phyloP scores from a whole-genome alignment of 208 protist species.

The Crithidia acanthocephali region DNA sequence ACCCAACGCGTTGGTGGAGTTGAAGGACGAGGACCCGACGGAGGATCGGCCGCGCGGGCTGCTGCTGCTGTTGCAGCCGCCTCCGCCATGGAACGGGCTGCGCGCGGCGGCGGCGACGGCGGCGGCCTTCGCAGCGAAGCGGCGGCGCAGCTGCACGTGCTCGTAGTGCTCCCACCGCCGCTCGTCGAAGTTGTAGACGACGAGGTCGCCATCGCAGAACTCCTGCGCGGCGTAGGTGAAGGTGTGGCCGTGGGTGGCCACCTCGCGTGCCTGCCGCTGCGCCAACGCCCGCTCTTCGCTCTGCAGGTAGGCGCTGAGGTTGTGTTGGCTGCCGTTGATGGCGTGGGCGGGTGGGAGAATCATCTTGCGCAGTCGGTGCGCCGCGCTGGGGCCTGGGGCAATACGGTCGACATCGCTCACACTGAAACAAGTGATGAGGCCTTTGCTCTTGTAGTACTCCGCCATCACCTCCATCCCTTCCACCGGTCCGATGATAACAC shows the following conservation, averaged over 20 bases:
- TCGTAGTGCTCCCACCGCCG: slow-evolving; percentile 55
- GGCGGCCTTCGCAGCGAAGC: slow-evolving; percentile 24
- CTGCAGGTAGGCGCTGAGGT: background rate
- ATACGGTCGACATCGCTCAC: slow-evolving; percentile 33
- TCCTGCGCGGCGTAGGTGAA: slow-evolving; percentile 51
- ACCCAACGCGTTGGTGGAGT: slow-evolving; percentile 12
- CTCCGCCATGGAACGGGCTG: background rate
- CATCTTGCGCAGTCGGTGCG: slow-evolving; percentile 43
- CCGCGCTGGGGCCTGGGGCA: slow-evolving; percentile 38
- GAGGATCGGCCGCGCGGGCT: slow-evolving; percentile 19
- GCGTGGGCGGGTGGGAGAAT: slow-evolving; percentile 7
- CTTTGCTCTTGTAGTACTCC: slow-evolving; percentile 41
- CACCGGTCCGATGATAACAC: slow-evolving; percentile 25
- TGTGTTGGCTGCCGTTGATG: background rate
- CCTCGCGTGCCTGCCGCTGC: slow-evolving; percentile 34
- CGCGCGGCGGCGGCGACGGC: background rate
- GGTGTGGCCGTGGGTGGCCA: slow-evolving; percentile 27
- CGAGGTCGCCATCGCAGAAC: slow-evolving; percentile 60
- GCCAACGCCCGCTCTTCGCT: slow-evolving; percentile 19
- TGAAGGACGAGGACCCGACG: slow-evolving; percentile 12
- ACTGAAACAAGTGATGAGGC: slow-evolving; percentile 46
- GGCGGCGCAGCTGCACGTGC: slow-evolving; percentile 49
- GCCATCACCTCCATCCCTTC: slow-evolving; percentile 32
- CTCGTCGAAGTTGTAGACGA: slow-evolving; percentile 48
- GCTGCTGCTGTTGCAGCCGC: slow-evolving; percentile 24